Conservation (phyloP, 176 grass and related monocot genomes). For the Avena eriantha region DNA sequence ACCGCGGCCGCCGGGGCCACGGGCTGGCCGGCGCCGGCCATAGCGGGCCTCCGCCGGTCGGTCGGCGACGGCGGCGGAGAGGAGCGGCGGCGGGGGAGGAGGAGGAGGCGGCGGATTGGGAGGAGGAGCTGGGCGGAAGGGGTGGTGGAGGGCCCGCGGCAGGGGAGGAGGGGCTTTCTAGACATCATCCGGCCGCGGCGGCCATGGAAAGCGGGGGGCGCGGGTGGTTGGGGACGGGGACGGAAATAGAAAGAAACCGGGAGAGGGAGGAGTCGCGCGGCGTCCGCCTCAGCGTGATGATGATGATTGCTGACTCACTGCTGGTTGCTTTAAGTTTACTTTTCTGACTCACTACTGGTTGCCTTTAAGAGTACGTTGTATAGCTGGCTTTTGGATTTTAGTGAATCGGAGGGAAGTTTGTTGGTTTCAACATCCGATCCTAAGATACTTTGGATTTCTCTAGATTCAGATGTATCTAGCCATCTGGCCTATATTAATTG, state of each 20-base stretch:
- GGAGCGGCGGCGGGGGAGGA: constrained; percentile 51
- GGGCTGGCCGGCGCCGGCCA: constrained; percentile 46
- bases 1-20: constrained; percentile 17
- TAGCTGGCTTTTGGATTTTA: too few relatives aligned
- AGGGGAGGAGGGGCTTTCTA: constrained; percentile 53
- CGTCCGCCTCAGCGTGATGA: constrained; percentile 25
- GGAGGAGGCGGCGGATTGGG: constrained; percentile 51
- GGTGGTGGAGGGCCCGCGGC: constrained; percentile 46
- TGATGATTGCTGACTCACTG: constrained; percentile 4
- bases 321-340: not conserved
- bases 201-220: constrained; percentile 50
- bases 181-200: constrained; percentile 54
- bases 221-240: constrained; percentile 40
- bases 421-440: too few relatives aligned
- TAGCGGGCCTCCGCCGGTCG: constrained; percentile 44
- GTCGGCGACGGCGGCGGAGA: constrained; percentile 44
- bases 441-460: too few relatives aligned
- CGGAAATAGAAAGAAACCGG: constrained; percentile 51
- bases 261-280: not conserved
- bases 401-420: too few relatives aligned
- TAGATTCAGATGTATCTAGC: too few relatives aligned
- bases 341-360: too few relatives aligned
- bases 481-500: too few relatives aligned
- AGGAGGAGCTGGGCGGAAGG: constrained; percentile 44
- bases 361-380: too few relatives aligned